Base-by-base conservation (phyloP, 129 eudicot genomes). In the Tagetes erecta region DNA sequence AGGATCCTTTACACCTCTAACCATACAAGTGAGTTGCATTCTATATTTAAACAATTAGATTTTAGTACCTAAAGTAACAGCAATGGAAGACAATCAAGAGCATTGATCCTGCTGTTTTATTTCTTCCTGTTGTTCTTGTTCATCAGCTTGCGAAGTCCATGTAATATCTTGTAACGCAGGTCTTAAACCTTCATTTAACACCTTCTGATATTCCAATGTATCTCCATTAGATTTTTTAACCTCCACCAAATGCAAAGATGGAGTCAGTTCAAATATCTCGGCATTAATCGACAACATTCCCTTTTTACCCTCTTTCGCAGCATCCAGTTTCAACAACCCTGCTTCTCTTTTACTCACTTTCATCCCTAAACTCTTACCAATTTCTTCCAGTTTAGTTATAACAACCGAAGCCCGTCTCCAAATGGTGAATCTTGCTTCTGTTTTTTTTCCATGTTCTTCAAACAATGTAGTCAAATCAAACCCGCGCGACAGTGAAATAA, bases 231-330 rank as follows among this genome's bases (percentile, higher is more conserved):
- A 70, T 75, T 91, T 91, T 82, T 83, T 88, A 79, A 91, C 47
- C 68, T 91, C 95, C 39, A 88, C 88, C 83, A 91, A 10, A 69
- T 83, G 87, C 35, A 88, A 81, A 1, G 70, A 71, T 3, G 90
- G 72, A 57, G 92, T 83, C 3, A 91, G 70, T 83, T 84, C 92
- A 49, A 88, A 91, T 59, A 91, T 91, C 72, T 88, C 97, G 2
- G 90, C 95, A 64, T 88, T 95, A 74, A 91, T 84, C 0, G 92
- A 76, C 83, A 91, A 74, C n/a, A 74, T 44, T 1, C 97, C 95
- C n/a, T 88, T 86, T 57, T 84, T 81, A 60, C 97, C 97, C 74
- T 86, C 97, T 45, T 74, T 76, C 39, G 58, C 14, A n/a, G 86
- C 90, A 77, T 88, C 95, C 47, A 91, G 72, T 74, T 86, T 91